phyloP scores from a whole-genome alignment of 371 early-diverging fungal species.

The Rhizomucor pusillus region DNA sequence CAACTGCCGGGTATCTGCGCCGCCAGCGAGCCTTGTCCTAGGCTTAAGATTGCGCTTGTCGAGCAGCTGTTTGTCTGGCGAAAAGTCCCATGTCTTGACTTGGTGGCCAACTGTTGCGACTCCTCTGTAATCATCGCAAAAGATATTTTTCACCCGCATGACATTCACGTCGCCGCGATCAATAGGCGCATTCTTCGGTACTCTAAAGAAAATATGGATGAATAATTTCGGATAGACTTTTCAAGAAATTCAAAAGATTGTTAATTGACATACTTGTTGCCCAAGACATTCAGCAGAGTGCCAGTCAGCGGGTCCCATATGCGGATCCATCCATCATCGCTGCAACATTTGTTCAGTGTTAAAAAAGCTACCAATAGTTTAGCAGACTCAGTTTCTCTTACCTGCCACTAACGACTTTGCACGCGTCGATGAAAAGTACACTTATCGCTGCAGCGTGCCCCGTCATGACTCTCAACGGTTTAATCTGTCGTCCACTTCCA shows the following conservation, averaged over 20 bases:
- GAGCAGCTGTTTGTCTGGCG: slow-evolving; percentile 33
- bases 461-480: slow-evolving; percentile 21
- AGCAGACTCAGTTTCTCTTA: neutral
- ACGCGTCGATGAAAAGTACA: slow-evolving; percentile 38
- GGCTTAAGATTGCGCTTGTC: slow-evolving; percentile 21
- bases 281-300: slow-evolving; percentile 17
- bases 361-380: neutral
- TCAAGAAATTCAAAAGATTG: too few species aligned
- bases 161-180: slow-evolving; percentile 35
- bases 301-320: slow-evolving; percentile 51
- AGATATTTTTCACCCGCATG: slow-evolving; percentile 42
- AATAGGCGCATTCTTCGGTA: slow-evolving; percentile 37
- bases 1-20: slow-evolving; percentile 17
- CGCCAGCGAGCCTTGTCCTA: slow-evolving; percentile 17
- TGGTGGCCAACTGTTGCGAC: slow-evolving; percentile 45
- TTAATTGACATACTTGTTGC: slow-evolving; percentile 18
- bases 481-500: slow-evolving; percentile 5
- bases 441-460: slow-evolving; percentile 41
- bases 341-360: neutral
- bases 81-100: slow-evolving; percentile 40
- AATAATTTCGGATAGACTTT: too few species aligned
- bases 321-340: slow-evolving; percentile 50
- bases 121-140: slow-evolving; percentile 45
- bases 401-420: slow-evolving; percentile 47
- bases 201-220: slow-evolving; percentile 16